phyloP scores from a whole-genome alignment of 805 yeast species.

The Starmerella apis region DNA sequence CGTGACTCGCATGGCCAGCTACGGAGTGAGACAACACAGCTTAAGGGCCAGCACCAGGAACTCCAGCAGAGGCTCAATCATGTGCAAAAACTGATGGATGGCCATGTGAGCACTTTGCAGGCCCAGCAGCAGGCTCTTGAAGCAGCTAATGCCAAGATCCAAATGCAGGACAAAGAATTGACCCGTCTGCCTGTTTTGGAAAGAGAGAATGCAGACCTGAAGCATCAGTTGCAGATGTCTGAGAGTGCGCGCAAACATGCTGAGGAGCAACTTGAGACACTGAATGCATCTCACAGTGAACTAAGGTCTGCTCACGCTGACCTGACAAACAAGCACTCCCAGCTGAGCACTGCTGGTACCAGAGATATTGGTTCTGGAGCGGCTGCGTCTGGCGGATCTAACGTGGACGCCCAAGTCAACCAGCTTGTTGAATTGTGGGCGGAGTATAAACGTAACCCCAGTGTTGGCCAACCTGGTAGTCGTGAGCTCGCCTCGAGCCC shows the following conservation, averaged over 20 bases:
- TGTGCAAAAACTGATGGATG: slow-evolving; percentile 19
- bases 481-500: background rate
- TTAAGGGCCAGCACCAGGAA: slow-evolving; percentile 15
- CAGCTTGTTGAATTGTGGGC: slow-evolving; percentile 19
- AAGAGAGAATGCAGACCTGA: slow-evolving; percentile 22
- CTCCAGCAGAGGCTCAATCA: slow-evolving; percentile 14
- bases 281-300: slow-evolving; percentile 13
- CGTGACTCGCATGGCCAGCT: slow-evolving; percentile 20
- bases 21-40: slow-evolving; percentile 12
- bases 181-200: slow-evolving; percentile 14
- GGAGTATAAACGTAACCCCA: slow-evolving; percentile 10
- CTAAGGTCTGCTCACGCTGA: slow-evolving; percentile 23
- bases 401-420: slow-evolving; percentile 15
- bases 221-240: slow-evolving; percentile 19
- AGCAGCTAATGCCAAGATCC: slow-evolving; percentile 19
- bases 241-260: slow-evolving; percentile 20
- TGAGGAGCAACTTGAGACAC: slow-evolving; percentile 20
- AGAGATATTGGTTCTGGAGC: background rate
- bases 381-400: slow-evolving; percentile 6
- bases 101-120: slow-evolving; percentile 20
- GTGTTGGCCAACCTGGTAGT: slow-evolving; percentile 9
- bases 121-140: slow-evolving; percentile 20
- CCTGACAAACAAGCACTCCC: slow-evolving; percentile 17
- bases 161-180: slow-evolving; percentile 16
- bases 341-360: slow-evolving; percentile 11